Conservation (phyloP, 768 basidiomycete genomes). For the Termitomyces bulborhizus region DNA sequence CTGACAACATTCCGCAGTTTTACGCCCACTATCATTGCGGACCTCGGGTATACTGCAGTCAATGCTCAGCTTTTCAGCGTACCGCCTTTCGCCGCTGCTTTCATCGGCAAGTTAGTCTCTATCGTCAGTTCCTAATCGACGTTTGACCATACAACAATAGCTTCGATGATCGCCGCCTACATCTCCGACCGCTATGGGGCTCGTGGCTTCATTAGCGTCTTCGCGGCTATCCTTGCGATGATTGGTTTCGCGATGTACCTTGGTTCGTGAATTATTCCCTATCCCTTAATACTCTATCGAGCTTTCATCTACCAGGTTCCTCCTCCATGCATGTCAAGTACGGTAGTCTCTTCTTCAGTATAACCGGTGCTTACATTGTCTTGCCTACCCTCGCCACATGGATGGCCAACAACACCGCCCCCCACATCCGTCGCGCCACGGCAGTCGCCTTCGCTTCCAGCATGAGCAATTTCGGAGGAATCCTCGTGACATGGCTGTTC, state of each 20-base stretch:
- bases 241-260: slow-evolving; percentile 52
- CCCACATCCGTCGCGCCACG: slow-evolving; percentile 51
- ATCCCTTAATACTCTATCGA: background rate
- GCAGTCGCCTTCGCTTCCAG: slow-evolving; percentile 51
- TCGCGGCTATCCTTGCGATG: slow-evolving; percentile 34
- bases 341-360: slow-evolving; percentile 48
- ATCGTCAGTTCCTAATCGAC: background rate
- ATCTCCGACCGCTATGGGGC: slow-evolving; percentile 48
- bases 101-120: slow-evolving; percentile 31
- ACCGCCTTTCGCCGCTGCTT: slow-evolving; percentile 44
- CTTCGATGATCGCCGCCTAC: slow-evolving; percentile 31
- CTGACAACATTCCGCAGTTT: background rate
- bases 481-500: slow-evolving; percentile 56
- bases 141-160: slow-evolving; percentile 13
- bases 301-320: slow-evolving; percentile 23
- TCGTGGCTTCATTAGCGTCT: slow-evolving; percentile 41
- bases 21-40: slow-evolving; percentile 2
- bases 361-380: slow-evolving; percentile 45
- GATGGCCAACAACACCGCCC: slow-evolving; percentile 57
- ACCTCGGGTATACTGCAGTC: slow-evolving; percentile 48
- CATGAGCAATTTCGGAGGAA: slow-evolving; percentile 53
- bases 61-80: slow-evolving; percentile 59
- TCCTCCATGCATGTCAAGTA: slow-evolving; percentile 37
- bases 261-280: slow-evolving; percentile 23
- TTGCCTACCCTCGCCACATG: slow-evolving; percentile 52